Evolutionary conservation across 768 basidiomycete species (phyloP).

Genomic region (Calocera viscosa): DNA sequence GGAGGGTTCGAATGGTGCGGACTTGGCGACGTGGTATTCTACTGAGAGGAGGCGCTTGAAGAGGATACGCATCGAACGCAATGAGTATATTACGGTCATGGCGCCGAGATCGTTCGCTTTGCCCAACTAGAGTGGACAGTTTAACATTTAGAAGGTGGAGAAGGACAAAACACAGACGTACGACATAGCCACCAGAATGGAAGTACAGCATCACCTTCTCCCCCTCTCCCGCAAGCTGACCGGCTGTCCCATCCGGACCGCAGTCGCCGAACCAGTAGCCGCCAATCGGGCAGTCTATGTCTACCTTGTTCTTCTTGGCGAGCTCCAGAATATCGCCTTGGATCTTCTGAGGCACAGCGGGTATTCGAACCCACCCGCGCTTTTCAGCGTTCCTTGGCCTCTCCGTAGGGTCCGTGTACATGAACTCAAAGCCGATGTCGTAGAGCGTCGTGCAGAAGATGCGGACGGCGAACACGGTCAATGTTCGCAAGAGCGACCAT

Average conservation of each 20-base stretch:
- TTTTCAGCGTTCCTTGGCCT: neutral
- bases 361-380: slow-evolving; percentile 7
- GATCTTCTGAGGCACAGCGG: neutral
- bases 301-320: neutral
- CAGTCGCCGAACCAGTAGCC: neutral
- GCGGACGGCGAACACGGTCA: too few relatives aligned
- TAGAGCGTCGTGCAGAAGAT: too few relatives aligned
- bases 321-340: neutral
- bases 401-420: too few relatives aligned
- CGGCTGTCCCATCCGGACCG: neutral
- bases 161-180: neutral
- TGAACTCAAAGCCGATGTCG: too few relatives aligned
- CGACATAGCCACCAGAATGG: neutral
- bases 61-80: neutral
- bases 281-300: neutral
- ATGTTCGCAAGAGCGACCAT: too few relatives aligned
- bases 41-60: slow-evolving; percentile 33
- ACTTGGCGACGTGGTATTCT: slow-evolving; percentile 57
- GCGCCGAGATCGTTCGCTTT: neutral
- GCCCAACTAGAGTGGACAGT: neutral
- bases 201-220: neutral
- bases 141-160: too few relatives aligned
- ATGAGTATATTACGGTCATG: neutral
- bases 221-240: neutral
- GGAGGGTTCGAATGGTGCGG: slow-evolving; percentile 30